Base-by-base conservation (phyloP, 306 rosid genomes). In the Ochetophila trinervis region DNA sequence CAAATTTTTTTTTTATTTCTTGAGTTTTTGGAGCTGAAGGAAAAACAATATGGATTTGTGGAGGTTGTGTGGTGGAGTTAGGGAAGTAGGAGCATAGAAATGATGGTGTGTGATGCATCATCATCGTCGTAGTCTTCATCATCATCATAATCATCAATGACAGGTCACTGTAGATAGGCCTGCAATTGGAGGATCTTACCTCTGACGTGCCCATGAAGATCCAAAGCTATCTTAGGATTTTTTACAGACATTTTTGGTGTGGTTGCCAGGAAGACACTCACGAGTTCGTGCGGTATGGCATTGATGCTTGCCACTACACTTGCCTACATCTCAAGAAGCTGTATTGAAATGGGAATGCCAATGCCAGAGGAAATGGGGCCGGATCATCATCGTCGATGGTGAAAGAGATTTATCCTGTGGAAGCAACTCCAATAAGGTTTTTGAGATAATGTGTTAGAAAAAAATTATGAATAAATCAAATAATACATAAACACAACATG, bases 221-320 rank as follows among this genome's bases (percentile, higher is more conserved):
- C 72, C 95, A 73, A 85, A 86, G 73, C 85, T 84, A 91, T 37
- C 76, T 90, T 23, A 80, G 80, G 77, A 82, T 94, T 66, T 94
- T 94, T 1, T 84, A 95, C 12, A 83, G 86, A 65, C 79, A 90
- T 53, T 94, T 94, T 34, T 86, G 96, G 22, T 57, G 78, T 13
- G 99, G 97, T 0, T 87, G 96, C 23, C 99, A 94, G 82, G 99
- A 94, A 78, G 99, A 94, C 45, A 97, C 99, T 1, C 99, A 94
- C 27, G 99, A 94, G 83, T 90, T 94, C 58, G 79, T 90, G 58
- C 86, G 99, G 3, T 94, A 90, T 62, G 99, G 90, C 23, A 94
- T 94, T 0, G 97, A 94, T 49, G 96, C 99, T 32, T 94, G 99
- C 79, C 97, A 94, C 74, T 87, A 94, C 66, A 83, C 96, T 14